A percentile compares a stretch with the other conserved stretches of the same genome.
These are phyloP conservation scores for Colletotrichum trifolii DNA, from an alignment of 2,329 filamentous ascomycete species.

Conservation along the genomic window DNA sequence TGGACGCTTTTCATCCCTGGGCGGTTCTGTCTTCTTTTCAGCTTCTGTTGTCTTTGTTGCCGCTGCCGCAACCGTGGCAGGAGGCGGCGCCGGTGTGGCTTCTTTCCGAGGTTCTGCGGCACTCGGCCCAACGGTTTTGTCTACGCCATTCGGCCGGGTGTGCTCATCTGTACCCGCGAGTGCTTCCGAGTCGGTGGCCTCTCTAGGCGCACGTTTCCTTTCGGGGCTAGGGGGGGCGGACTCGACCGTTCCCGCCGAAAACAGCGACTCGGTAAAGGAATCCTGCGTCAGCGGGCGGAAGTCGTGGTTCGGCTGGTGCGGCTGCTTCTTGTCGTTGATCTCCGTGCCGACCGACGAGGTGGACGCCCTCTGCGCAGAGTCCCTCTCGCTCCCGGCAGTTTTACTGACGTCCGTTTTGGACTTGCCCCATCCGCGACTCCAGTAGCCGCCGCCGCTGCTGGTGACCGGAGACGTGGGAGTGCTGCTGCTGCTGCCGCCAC, in stretches of 20 bases:
- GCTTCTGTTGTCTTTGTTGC: too few relatives aligned
- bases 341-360: slow-evolving; percentile 25
- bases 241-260: slow-evolving; percentile 47
- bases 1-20: slow-evolving; percentile 5
- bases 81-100: too few relatives aligned
- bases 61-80: too few relatives aligned
- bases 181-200: too few relatives aligned
- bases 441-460: slow-evolving; percentile 36
- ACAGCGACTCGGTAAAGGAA: slow-evolving; percentile 58
- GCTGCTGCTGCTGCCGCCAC: slow-evolving; percentile 28
- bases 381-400: slow-evolving; percentile 33
- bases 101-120: slow-evolving; percentile 5
- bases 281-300: slow-evolving; percentile 50
- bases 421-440: slow-evolving; percentile 47
- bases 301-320: slow-evolving; percentile 21
- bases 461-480: background rate
- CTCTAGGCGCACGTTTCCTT: slow-evolving; percentile 9
- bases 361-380: slow-evolving; percentile 37
- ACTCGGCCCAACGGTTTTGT: background rate
- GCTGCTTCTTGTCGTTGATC: slow-evolving; percentile 8
- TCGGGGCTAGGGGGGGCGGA: slow-evolving; percentile 25
- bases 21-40: background rate
- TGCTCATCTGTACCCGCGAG: too few relatives aligned
- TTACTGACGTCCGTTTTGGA: slow-evolving; percentile 36
- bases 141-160: background rate